Evolutionary conservation across 129 eudicot species (phyloP), one percentile per base, ranked within the genome.

Genomic region (Pseudognaphalium luteoalbum): DNA sequence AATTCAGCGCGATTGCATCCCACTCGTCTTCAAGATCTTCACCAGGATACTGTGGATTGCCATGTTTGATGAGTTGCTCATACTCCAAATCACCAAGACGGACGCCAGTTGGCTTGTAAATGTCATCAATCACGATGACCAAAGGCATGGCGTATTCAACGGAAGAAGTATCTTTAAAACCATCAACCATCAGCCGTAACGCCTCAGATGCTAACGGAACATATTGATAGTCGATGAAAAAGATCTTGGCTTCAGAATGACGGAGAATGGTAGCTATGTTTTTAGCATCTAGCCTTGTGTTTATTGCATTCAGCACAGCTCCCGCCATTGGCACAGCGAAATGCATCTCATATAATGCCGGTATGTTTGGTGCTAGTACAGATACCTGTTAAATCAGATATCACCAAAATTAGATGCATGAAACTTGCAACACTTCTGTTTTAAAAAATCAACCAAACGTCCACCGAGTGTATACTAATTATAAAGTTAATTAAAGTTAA

Each of bases 241-340:
- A 85, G 54, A 88, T 41, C 86, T 91, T 91, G 7, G 97, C 97
- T 63, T 88, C 92, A 0, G 95, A 91, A 81, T 91, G 97, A 11
- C 50, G 52, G 34, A 91, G 87, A 68, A 91, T 87, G 0, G 92
- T 87, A 64, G 91, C 89, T 7, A 91, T 73, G 73, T 81, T 91
- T n/a, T 72, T 81, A 32, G 90, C 87, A 67, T 88, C 87, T 2
- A 91, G 88, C 75, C 94, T 71, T 6, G 92, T 85, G 76, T 91
- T 91, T 47, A 91, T 85, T 4, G 97, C 75, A 39, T 88, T 91
- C 25, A 91, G 94, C 33, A 91, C 93, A 0, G 86, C 96, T 28
- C 96, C 96, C 0, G 96, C 90, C 96, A 90, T 90, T 8, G 96
- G 92, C 8, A 90, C 90, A 7, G 92, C 90, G 54, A 87, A 90